Conservation (phyloP, 2,329 filamentous ascomycete genomes). For the Emergomyces africanus region DNA sequence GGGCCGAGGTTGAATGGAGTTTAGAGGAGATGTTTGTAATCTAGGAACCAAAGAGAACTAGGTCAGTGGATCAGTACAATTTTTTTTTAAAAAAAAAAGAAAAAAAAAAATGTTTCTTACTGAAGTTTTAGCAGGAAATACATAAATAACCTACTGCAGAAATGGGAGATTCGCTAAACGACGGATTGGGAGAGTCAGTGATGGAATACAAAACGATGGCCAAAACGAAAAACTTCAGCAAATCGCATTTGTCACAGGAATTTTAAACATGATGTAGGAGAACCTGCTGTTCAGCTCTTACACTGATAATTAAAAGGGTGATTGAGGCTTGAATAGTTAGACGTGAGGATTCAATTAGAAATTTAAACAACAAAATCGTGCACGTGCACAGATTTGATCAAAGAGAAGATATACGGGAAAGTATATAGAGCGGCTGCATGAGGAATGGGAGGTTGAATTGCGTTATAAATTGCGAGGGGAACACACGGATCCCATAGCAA, state of each 20-base stretch:
- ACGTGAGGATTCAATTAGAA: not conserved
- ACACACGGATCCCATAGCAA: not conserved
- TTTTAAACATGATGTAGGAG: not conserved
- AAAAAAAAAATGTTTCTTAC: too few relatives aligned
- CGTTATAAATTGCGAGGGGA: not conserved
- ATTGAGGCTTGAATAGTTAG: not conserved
- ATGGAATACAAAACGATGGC: not conserved
- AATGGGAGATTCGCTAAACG: too few relatives aligned
- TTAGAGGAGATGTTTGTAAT: not conserved
- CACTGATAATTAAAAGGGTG: not conserved
- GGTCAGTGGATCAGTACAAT: too few relatives aligned
- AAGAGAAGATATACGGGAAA: not conserved
- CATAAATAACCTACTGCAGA: not conserved
- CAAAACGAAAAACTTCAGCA: not conserved
- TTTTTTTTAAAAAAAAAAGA: too few relatives aligned
- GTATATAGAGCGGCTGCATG: too few relatives aligned
- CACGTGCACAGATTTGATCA: not conserved
- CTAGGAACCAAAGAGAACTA: too few relatives aligned
- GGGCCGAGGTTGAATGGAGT: too few relatives aligned
- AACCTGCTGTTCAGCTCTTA: too few relatives aligned
- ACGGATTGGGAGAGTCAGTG: not conserved
- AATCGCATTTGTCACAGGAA: not conserved
- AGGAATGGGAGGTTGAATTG: not conserved
- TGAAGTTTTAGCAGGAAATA: not conserved
- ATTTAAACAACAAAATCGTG: too few relatives aligned